Evolutionary conservation across 345 rosid species (phyloP).

Genomic region (Orychophragmus violaceus): DNA sequence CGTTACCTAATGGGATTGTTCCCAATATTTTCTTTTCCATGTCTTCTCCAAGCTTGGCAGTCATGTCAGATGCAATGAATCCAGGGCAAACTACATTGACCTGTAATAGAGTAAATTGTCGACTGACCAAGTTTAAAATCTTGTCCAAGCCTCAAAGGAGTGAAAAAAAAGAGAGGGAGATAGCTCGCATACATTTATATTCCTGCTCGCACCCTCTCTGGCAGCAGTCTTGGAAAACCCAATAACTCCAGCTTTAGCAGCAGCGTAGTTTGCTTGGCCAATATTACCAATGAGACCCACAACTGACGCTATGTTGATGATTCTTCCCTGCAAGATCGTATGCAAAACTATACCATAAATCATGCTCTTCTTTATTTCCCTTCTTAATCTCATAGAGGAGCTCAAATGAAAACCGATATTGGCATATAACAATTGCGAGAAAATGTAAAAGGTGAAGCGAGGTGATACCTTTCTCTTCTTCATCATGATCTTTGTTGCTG

Average conservation of each 20-base stretch:
- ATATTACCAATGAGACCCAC: constrained; percentile 86
- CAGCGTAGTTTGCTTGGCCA: constrained; percentile 98
- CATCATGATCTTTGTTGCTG: constrained; percentile 91
- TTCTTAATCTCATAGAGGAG: neutral
- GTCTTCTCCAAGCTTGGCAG: constrained; percentile 85
- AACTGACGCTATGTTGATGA: constrained; percentile 81
- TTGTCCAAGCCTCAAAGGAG: neutral
- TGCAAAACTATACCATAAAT: neutral
- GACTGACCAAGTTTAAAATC: neutral
- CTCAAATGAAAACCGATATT: neutral
- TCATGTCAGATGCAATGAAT: constrained; percentile 91
- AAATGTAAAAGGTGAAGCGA: neutral
- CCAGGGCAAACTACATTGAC: constrained; percentile 92
- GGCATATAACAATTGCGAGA: neutral
- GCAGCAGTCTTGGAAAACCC: constrained; percentile 81
- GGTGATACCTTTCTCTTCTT: constrained; percentile 69
- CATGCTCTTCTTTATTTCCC: neutral
- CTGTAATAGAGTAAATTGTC: constrained; percentile 28
- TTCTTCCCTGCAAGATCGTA: constrained; percentile 57
- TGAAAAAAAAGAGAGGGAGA: neutral
- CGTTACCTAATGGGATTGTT: constrained; percentile 74
- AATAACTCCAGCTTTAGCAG: constrained; percentile 97
- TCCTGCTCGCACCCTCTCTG: constrained; percentile 88
- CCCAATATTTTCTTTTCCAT: constrained; percentile 82
- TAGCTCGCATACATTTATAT: constrained; percentile 55